Base-by-base conservation (phyloP, 1,284 basidiomycete genomes). In the Trametes pubescens region DNA sequence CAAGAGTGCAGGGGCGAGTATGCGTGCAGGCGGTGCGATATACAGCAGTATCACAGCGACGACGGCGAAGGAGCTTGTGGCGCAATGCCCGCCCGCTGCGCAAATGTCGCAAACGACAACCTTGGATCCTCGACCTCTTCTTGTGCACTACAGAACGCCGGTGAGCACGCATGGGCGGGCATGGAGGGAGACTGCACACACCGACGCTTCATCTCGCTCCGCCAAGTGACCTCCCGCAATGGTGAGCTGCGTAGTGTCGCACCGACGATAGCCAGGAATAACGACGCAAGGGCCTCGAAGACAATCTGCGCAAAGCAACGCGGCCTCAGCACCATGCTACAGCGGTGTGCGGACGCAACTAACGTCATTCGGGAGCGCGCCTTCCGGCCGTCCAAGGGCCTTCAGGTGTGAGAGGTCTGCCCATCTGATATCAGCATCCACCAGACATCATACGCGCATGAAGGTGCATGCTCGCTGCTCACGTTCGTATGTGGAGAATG, bases 191-290 rank as follows among this genome's bases (percentile, higher is more conserved):
- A 24, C 40, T 16, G 29, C 35, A 69, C 78, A 64, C 71, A 93
- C 93, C 89, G 84, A 75, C 86, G 89, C 72, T 85, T 86, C 93
- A 95, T 94, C 78, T 95, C 93, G 72, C 91, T 93, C n/a, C 92
- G 86, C 93, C 93, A 95, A 37, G 90, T 90, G 65, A 94, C 91
- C 71, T 93, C 91, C 69, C 89, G 91, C 47, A 94, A 76, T 37
- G 84, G 77, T 3, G 90, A 84, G n/a, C 90, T 83, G 66, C 85
- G 88, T 59, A 92, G 71, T 11, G 86, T 85, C 35, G 92, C 88
- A 11, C 92, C 93, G 4, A 93, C 64, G 7, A 87, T 87, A 16
- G 92, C 91, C 8, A 93, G 68, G 11, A 88, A 71, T n/a, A 94
- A 80, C 0, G 87, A 85, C 51, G 87, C 64, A 22, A 92, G 69